A percentile compares a stretch with the other conserved stretches of the same genome.
Conservation (phyloP, 2,329 filamentous ascomycete genomes). For the Fusarium sambucinum region DNA sequence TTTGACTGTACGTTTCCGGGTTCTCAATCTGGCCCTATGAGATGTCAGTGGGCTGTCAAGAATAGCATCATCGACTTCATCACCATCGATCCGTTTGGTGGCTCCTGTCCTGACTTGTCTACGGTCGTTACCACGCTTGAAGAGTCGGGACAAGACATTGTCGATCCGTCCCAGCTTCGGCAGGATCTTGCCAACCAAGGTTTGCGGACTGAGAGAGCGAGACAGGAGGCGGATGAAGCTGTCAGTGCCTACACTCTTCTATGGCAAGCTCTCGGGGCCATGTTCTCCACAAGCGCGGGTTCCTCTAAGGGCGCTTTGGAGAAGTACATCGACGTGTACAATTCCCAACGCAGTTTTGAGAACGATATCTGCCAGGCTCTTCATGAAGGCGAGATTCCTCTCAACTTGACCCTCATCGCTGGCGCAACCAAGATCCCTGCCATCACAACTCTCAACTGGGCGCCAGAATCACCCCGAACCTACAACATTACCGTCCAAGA, state of each 20-base stretch:
- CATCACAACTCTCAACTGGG: constrained; percentile 50
- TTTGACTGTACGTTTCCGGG: constrained; percentile 55
- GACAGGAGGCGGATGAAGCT: constrained; percentile 44
- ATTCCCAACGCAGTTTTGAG: constrained; percentile 47
- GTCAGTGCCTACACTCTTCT: constrained; percentile 49
- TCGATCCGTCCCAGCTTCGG: constrained; percentile 46
- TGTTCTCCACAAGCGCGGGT: constrained; percentile 46
- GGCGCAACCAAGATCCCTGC: constrained; percentile 48
- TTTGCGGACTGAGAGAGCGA: constrained; percentile 31
- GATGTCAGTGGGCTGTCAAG: constrained; percentile 51
- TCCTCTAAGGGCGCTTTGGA: constrained; percentile 45
- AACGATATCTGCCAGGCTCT: constrained; percentile 53
- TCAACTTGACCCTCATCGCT: constrained; percentile 52
- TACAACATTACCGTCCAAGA: constrained; percentile 54
- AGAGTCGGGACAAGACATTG: constrained; percentile 47
- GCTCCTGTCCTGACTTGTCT: constrained; percentile 52
- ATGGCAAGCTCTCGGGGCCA: constrained; percentile 50
- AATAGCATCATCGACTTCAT: constrained; percentile 52
- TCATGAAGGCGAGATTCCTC: constrained; percentile 49
- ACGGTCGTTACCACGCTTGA: constrained; percentile 53
- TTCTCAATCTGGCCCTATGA: constrained; percentile 45
- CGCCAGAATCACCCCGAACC: constrained; percentile 41
- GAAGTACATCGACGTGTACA: constrained; percentile 52
- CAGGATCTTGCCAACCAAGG: constrained; percentile 46
- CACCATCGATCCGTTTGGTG: constrained; percentile 52